Percentiles rank a stretch among this genome's conserved stretches.
Evolutionary conservation across 2,329 filamentous ascomycete genomes (phyloP).

Genomic region (Aspergillus quadricinctus): DNA sequence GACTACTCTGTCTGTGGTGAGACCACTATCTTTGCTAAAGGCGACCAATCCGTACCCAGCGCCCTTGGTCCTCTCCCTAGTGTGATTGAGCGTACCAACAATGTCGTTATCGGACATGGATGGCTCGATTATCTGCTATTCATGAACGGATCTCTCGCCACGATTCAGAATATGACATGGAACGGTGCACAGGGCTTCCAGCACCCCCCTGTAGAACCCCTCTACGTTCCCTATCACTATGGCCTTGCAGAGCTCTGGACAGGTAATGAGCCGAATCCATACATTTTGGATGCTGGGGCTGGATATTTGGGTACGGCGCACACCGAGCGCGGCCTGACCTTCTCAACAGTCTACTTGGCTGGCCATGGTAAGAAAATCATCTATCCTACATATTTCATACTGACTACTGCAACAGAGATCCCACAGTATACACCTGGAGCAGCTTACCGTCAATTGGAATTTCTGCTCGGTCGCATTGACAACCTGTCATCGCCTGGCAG

Average conservation of each 20-base stretch:
- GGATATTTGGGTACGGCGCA: conserved; percentile 67
- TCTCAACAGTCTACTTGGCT: conserved; percentile 57
- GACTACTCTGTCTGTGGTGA: conserved; percentile 41
- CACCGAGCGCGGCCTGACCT: conserved; percentile 72
- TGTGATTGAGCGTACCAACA: conserved; percentile 68
- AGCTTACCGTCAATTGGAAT: conserved; percentile 69
- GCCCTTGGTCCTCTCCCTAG: conserved; percentile 50
- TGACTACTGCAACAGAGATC: conserved; percentile 50
- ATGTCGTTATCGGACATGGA: conserved; percentile 71
- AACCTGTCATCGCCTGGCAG: conserved; percentile 3
- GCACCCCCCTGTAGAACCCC: conserved; percentile 53
- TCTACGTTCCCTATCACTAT: conserved; percentile 64
- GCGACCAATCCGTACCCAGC: conserved; percentile 46
- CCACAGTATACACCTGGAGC: conserved; percentile 65
- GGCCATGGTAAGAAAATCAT: conserved; percentile 50
- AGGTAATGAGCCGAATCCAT: conserved; percentile 41
- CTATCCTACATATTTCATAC: conserved; percentile 46
- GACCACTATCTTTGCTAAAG: conserved; percentile 39
- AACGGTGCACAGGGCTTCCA: conserved; percentile 68
- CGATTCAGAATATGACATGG: conserved; percentile 80
- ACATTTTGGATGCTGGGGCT: conserved; percentile 45
- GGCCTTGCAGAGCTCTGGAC: conserved; percentile 25
- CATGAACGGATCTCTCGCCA: conserved; percentile 64
- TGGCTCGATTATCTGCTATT: conserved; percentile 65
- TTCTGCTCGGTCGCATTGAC: conserved; percentile 64